These are phyloP conservation scores for Phialocephala subalpina DNA, from an alignment of 2,329 filamentous ascomycete species.

Conservation along the genomic window DNA sequence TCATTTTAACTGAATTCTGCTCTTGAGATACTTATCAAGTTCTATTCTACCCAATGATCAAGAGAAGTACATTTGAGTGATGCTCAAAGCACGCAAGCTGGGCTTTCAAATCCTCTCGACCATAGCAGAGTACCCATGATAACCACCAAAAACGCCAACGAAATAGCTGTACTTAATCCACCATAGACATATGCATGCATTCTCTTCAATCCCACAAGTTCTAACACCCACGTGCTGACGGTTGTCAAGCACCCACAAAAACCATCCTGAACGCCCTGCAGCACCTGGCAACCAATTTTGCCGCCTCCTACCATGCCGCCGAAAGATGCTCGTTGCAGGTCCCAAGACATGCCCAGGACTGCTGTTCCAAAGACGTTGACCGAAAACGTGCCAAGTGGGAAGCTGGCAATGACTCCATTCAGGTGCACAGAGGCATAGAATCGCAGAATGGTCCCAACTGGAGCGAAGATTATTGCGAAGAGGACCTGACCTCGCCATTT, in stretches of 20 bases:
- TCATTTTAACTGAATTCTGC: not conserved
- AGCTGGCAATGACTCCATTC: slow-evolving; percentile 68
- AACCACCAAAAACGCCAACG: slow-evolving; percentile 65
- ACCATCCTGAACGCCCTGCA: slow-evolving; percentile 69
- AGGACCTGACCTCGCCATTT: slow-evolving; percentile 76
- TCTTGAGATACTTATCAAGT: not conserved
- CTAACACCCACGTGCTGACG: slow-evolving; percentile 69
- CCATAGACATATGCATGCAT: slow-evolving; percentile 74
- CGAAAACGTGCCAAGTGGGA: slow-evolving; percentile 83
- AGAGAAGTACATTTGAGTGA: not conserved
- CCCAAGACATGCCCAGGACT: slow-evolving; percentile 78
- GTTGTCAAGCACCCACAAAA: slow-evolving; percentile 71
- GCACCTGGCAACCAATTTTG: slow-evolving; percentile 67
- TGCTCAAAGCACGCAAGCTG: not conserved
- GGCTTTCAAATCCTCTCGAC: slow-evolving; percentile 57
- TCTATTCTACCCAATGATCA: not conserved
- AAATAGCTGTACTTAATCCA: slow-evolving; percentile 61
- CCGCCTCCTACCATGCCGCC: slow-evolving; percentile 45
- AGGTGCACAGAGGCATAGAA: slow-evolving; percentile 75
- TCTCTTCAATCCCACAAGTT: slow-evolving; percentile 58
- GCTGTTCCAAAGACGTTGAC: slow-evolving; percentile 80
- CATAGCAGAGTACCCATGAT: slow-evolving; percentile 78
- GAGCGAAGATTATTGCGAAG: slow-evolving; percentile 82
- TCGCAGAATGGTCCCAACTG: slow-evolving; percentile 75
- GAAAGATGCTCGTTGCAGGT: slow-evolving; percentile 71